Conservation (phyloP, 139 green algal species). For the Coccomyxa sp. region DNA sequence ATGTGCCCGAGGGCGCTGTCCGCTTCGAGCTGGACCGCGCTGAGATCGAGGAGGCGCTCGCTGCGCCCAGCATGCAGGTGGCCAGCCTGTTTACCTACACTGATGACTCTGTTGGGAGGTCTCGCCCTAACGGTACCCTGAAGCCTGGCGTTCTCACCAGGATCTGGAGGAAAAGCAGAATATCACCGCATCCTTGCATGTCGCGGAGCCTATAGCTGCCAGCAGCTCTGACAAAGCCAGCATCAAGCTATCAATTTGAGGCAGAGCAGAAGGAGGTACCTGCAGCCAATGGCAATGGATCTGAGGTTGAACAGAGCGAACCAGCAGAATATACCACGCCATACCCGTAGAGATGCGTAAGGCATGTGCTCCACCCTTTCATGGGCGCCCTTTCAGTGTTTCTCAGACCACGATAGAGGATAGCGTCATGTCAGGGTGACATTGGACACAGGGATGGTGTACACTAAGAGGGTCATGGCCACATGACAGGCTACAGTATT, state of each 20-base stretch:
- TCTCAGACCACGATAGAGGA: too few species aligned
- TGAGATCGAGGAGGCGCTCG: conserved; percentile 67
- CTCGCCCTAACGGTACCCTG: not conserved
- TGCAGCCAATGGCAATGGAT: not conserved
- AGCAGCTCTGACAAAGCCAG: not conserved
- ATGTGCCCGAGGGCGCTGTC: conserved; percentile 47
- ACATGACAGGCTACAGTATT: too few species aligned
- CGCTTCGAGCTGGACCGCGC: conserved; percentile 69
- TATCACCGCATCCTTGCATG: not conserved
- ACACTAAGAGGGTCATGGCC: too few species aligned
- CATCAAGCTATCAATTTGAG: not conserved
- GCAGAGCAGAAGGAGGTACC: not conserved
- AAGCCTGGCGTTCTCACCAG: not conserved
- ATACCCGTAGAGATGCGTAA: too few species aligned
- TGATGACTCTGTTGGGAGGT: too few species aligned
- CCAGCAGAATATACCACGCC: too few species aligned
- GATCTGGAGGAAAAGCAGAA: not conserved
- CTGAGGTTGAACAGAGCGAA: not conserved
- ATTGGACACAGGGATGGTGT: too few species aligned
- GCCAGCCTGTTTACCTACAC: too few species aligned
- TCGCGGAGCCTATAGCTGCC: not conserved
- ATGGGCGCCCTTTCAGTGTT: too few species aligned
- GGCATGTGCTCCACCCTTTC: too few species aligned
- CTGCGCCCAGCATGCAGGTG: conserved; percentile 40
- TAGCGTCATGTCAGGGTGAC: too few species aligned